Evolutionary conservation across 1,284 basidiomycete species (phyloP).

Genomic region (Trametes polyzona): DNA sequence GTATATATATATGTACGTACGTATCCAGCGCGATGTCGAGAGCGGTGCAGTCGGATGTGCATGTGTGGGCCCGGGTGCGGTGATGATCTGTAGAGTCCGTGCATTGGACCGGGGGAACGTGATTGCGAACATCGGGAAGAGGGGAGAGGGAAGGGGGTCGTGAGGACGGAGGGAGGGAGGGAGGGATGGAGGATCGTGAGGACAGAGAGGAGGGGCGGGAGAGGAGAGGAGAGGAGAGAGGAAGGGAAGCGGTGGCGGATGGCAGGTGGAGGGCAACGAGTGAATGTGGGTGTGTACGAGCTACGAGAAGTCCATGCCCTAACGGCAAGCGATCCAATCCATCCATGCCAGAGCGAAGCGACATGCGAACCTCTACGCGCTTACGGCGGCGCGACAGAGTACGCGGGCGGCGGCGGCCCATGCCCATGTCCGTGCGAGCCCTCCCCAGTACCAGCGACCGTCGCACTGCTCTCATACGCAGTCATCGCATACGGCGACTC

Average conservation of each 20-base stretch:
- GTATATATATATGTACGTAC: background rate
- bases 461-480: constrained; percentile 8
- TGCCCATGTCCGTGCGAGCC: background rate
- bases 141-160: background rate
- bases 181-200: background rate
- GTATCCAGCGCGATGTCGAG: background rate
- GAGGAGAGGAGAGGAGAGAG: background rate
- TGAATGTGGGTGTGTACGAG: too few species aligned
- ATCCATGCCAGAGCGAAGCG: background rate
- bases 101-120: background rate
- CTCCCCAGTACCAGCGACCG: background rate
- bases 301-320: background rate
- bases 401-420: constrained; percentile 2
- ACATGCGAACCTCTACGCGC: background rate
- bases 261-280: background rate
- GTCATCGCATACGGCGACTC: constrained; percentile 10
- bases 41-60: background rate
- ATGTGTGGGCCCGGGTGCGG: too few species aligned
- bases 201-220: background rate
- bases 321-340: background rate
- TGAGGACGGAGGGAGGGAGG: background rate
- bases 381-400: constrained; percentile 4
- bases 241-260: too few species aligned
- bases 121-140: background rate
- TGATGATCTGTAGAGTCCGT: background rate